Percentiles rank a stretch among this genome's conserved stretches.
These are phyloP conservation scores for Pogostemon cablin DNA, from an alignment of 257 asterid genomes.

Conservation along the genomic window DNA sequence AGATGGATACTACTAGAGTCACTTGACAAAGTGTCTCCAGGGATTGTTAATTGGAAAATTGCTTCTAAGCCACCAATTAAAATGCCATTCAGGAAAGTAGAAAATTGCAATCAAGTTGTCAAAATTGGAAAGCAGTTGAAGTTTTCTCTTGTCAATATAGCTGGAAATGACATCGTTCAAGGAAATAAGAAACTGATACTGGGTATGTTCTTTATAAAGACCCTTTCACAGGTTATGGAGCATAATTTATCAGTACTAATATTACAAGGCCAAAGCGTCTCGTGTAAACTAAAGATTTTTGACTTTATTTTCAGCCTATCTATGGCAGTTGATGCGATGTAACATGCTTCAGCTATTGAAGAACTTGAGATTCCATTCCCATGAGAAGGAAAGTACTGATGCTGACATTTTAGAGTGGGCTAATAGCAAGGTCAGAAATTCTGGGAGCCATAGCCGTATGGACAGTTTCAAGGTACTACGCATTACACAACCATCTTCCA, in stretches of 20 bases:
- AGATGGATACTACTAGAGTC: conserved; percentile 93
- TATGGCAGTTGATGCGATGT: conserved; percentile 93
- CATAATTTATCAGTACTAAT: not conserved
- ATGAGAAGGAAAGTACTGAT: conserved; percentile 85
- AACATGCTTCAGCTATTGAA: conserved; percentile 91
- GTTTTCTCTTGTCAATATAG: conserved; percentile 89
- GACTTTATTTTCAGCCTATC: conserved; percentile 68
- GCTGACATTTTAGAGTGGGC: conserved; percentile 92
- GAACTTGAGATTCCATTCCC: conserved; percentile 83
- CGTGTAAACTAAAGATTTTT: conserved; percentile 30
- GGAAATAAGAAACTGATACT: conserved; percentile 91
- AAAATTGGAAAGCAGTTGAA: conserved; percentile 88
- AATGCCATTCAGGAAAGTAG: conserved; percentile 95
- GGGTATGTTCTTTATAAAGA: conserved; percentile 48
- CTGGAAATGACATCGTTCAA: conserved; percentile 93
- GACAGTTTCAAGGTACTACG: conserved; percentile 72
- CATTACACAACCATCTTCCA: conserved; percentile 7
- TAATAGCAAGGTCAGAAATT: conserved; percentile 66
- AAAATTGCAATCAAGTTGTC: conserved; percentile 96
- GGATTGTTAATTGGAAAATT: conserved; percentile 90
- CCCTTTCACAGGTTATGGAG: not conserved
- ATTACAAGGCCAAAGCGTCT: conserved; percentile 11
- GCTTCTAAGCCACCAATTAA: conserved; percentile 94
- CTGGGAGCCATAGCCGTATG: conserved; percentile 75
- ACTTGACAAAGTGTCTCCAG: conserved; percentile 90